Evolutionary conservation across 352 stramenopile genomes (phyloP), one percentile per base, ranked within the genome.

Genomic region (Blastocystis sp.): DNA sequence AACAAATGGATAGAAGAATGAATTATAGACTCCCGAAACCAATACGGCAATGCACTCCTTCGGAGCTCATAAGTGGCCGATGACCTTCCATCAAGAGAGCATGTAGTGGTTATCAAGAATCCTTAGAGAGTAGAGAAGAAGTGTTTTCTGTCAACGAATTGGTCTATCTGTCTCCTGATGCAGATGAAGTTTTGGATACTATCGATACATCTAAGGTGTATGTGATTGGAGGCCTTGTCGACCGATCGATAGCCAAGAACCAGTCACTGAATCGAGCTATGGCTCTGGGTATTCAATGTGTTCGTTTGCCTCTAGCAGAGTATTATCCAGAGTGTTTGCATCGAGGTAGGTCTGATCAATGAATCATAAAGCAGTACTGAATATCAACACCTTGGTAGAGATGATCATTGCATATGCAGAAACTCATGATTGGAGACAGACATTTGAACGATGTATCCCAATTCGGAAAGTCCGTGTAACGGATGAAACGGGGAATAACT

Each of bases 171-270:
- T 94, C 92, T 0, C 92, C 93, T 2, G 93, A 95, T 67, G 92
- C 93, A n/a, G 83, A 91, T 0, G 90, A 93, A n/a, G 89, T 93
- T 3, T 90, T 95, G 0, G 56, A 88, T 0, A 61, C 88, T 2
- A 59, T 95, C 9, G 89, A 94, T 75, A 88, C 89, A 24, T 59
- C 73, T 11, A 88, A 71, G 7, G 90, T 95, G 21, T 95, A 95
- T 88, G 90, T 95, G 52, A 88, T 95, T 54, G 92, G 92, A 37
- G 93, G 92, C 16, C 95, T 95, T 71, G 92, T 94, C 27, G 93
- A 95, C 58, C 92, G 93, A n/a, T 93, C 92, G 0, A 92, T 95
- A 69, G 91, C 90, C 51, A 94, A 94, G 65, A 75, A 75, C 39
- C 65, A 75, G 39, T 75, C 65, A 11, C 43, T 32, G 21, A 9